Evolutionary conservation across 805 yeast species (phyloP).

Genomic region (Kluyveromyces lactis): DNA sequence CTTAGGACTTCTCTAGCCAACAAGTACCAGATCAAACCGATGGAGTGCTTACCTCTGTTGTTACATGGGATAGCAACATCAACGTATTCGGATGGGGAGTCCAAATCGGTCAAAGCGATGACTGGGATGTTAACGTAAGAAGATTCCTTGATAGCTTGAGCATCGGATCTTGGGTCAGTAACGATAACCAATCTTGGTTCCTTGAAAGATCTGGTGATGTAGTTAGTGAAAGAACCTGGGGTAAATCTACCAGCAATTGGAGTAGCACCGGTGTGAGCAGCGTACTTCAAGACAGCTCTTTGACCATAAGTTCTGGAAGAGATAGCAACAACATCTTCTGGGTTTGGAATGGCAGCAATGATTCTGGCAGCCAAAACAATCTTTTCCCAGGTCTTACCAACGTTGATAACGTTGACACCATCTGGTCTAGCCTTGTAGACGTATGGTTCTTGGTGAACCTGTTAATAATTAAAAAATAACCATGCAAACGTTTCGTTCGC

Average conservation of each 20-base stretch:
- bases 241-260: slow-evolving; percentile 99
- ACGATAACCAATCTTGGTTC: slow-evolving; percentile 99
- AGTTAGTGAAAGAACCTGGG: slow-evolving; percentile 99
- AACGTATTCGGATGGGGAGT: slow-evolving; percentile 97
- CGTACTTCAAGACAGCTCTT: slow-evolving; percentile 99
- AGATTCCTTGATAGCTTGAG: slow-evolving; percentile 99
- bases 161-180: slow-evolving; percentile 99
- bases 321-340: slow-evolving; percentile 97
- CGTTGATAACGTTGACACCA: slow-evolving; percentile 97
- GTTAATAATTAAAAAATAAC: slow-evolving; percentile 6
- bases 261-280: slow-evolving; percentile 99
- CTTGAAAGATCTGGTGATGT: slow-evolving; percentile 99
- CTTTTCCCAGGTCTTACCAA: slow-evolving; percentile 99
- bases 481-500: too few species aligned
- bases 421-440: slow-evolving; percentile 98
- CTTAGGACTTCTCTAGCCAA: slow-evolving; percentile 98
- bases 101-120: slow-evolving; percentile 97
- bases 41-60: slow-evolving; percentile 99
- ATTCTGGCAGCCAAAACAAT: slow-evolving; percentile 99
- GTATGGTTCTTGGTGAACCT: slow-evolving; percentile 96
- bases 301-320: slow-evolving; percentile 99
- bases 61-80: slow-evolving; percentile 99
- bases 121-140: slow-evolving; percentile 99
- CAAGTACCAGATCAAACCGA: slow-evolving; percentile 99
- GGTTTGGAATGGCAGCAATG: slow-evolving; percentile 98